These are phyloP conservation scores for Cladosporium austrohemisphaericum DNA, from an alignment of 2,329 filamentous ascomycete genomes.

Conservation along the genomic window DNA sequence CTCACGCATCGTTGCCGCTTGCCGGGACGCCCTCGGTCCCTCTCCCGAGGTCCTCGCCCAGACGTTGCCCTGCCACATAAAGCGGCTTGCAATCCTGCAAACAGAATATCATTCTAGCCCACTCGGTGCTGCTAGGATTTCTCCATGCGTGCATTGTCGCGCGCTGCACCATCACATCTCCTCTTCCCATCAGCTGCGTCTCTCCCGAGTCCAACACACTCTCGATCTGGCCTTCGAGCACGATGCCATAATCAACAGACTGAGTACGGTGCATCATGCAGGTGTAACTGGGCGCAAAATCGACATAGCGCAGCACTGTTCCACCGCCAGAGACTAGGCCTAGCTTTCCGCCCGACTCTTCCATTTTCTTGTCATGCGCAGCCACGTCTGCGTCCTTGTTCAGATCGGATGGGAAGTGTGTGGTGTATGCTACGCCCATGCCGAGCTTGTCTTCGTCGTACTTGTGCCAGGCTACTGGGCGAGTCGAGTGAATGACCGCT, in stretches of 20 bases:
- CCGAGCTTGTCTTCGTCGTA: constrained; percentile 44
- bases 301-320: constrained; percentile 44
- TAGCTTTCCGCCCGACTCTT: constrained; percentile 37
- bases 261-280: constrained; percentile 38
- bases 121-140: constrained; percentile 29
- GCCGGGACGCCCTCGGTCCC: constrained; percentile 25
- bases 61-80: constrained; percentile 24
- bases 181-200: constrained; percentile 31
- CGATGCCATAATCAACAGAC: constrained; percentile 36
- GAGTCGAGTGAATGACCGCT: constrained; percentile 31
- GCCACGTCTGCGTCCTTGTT: constrained; percentile 46
- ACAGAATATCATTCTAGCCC: constrained; percentile 32
- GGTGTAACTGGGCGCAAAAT: constrained; percentile 33
- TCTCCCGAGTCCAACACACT: constrained; percentile 34
- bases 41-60: constrained; percentile 28
- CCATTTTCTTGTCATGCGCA: constrained; percentile 44
- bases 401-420: constrained; percentile 48
- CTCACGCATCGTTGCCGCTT: constrained; percentile 22
- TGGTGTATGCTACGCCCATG: constrained; percentile 52
- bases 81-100: constrained; percentile 31
- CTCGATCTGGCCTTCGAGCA: constrained; percentile 35
- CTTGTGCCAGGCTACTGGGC: constrained; percentile 31
- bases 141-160: constrained; percentile 37
- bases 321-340: constrained; percentile 50
- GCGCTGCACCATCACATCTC: constrained; percentile 38